Evolutionary conservation across 305 asterid species (phyloP).

Genomic region (Ilex paraguariensis): DNA sequence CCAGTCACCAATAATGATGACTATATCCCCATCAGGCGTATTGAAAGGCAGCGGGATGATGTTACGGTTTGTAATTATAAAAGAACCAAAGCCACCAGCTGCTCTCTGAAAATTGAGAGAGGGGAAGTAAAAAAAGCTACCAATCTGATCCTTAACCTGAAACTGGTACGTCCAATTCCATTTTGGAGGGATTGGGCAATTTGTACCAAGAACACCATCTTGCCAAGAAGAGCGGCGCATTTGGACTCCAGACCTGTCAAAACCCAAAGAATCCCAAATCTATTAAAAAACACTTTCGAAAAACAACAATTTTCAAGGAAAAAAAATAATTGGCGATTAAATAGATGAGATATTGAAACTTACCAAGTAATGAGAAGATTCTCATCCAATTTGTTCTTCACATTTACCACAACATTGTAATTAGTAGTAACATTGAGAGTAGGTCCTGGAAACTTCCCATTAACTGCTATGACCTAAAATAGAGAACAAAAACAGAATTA

Average conservation of each 20-base stretch:
- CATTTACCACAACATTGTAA: conserved; percentile 76
- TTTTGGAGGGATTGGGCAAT: conserved; percentile 70
- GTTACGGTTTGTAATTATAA: conserved; percentile 56
- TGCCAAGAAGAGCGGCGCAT: conserved; percentile 94
- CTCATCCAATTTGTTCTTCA: conserved; percentile 79
- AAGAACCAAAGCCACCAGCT: conserved; percentile 84
- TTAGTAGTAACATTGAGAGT: conserved; percentile 82
- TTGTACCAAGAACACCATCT: conserved; percentile 89
- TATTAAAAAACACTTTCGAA: no score
- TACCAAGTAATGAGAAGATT: conserved; percentile 73
- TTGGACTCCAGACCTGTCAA: conserved; percentile 79
- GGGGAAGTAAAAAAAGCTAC: conserved; percentile 85
- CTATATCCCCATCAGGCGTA: conserved; percentile 77
- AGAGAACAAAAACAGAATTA: neutral
- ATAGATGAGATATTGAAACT: no score
- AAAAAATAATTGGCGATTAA: no score
- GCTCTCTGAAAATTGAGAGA: conserved; percentile 86
- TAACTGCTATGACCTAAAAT: conserved; percentile 85
- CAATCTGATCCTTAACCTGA: conserved; percentile 97
- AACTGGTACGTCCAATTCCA: conserved; percentile 96
- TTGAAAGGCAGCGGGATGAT: conserved; percentile 65
- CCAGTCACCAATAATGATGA: conserved; percentile 91
- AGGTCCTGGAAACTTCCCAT: conserved; percentile 80
- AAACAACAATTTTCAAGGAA: no score
- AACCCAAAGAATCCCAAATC: neutral